These are phyloP conservation scores for Naganishia kalamii DNA, from an alignment of 768 basidiomycete species.

Conservation along the genomic window DNA sequence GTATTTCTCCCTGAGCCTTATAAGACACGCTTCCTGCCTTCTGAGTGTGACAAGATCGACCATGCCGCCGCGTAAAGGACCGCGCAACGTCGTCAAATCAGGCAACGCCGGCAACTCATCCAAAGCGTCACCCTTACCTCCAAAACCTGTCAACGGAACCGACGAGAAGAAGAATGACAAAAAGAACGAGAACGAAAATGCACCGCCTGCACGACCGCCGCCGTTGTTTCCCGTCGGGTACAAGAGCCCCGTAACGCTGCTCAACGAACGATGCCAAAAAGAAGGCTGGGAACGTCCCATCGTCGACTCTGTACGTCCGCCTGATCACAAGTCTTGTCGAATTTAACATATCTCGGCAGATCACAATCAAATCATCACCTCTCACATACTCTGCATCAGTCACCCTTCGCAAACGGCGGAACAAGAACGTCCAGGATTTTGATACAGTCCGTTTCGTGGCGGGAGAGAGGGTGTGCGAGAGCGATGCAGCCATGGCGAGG, in stretches of 20 bases:
- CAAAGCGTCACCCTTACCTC: conserved; percentile 46
- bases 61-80: conserved; percentile 50
- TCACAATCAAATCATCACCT: conserved; percentile 31
- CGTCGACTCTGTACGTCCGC: conserved; percentile 51
- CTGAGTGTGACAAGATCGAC: neutral
- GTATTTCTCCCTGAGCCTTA: too few relatives aligned
- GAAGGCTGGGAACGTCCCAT: conserved; percentile 77
- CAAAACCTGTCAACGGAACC: neutral
- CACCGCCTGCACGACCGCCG: conserved; percentile 35
- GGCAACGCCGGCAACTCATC: conserved; percentile 85
- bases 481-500: conserved; percentile 71
- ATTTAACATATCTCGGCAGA: conserved; percentile 12
- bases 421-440: conserved; percentile 59
- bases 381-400: conserved; percentile 57
- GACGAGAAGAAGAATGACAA: neutral
- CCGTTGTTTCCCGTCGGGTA: conserved; percentile 75
- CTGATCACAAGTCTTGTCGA: neutral
- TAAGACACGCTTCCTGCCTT: neutral
- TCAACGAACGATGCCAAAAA: conserved; percentile 87
- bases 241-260: conserved; percentile 71
- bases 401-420: conserved; percentile 61
- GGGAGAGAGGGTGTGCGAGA: conserved; percentile 61
- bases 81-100: conserved; percentile 72
- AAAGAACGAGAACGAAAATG: conserved; percentile 24
- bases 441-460: conserved; percentile 69